Base-by-base conservation (phyloP, 768 basidiomycete genomes). In the Tulasnella calospora region DNA sequence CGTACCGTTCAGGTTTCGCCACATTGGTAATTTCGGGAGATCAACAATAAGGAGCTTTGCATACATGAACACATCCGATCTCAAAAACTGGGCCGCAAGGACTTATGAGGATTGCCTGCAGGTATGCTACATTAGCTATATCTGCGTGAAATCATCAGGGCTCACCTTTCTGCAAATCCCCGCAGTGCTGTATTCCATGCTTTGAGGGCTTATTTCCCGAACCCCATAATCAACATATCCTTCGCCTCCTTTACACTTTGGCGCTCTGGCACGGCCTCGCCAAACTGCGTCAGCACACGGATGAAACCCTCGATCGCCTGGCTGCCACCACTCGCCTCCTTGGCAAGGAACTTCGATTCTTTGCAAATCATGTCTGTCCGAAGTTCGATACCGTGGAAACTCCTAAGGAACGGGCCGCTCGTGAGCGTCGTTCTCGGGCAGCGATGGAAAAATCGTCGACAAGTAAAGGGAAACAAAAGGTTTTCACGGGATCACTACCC, bases 71-170 rank as follows among this genome's bases (percentile, higher is more conserved):
- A 30, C 69, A 8, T 73, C 78, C 10, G 78, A 78, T 17, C 9
- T 74, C 3, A 78, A 78, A 47, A 21, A 61, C 23, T 35, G 47
- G 23, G 78, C 78, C 8, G 78, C 78, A 1, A 73, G 72, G 9
- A 57, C 84, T 55, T 84, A 80, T 72, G 80, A 85, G 47, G 81
- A 82, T 41, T 70, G 84, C 0, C 79, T 84, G 10, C 79, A 84
- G 61, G 83, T 81, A 57, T 6, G 15, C 13, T 19, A 7, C 5
- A 40, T 19, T 46, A 3, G 46, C 15, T 3, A 46, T n/a, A n/a
- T n/a, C n/a, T 46, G 19, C 4, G 12, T 3, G 46, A 19, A 46
- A 3, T 40, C 38, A 10, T 4, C 38, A 4, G 3, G 10, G 38
- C 38, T 40, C 2, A 46, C 46, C 6, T 13, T 19, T 2, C 46